phyloP scores from a whole-genome alignment of 768 basidiomycete genomes.

The Myochromella boudieri region DNA sequence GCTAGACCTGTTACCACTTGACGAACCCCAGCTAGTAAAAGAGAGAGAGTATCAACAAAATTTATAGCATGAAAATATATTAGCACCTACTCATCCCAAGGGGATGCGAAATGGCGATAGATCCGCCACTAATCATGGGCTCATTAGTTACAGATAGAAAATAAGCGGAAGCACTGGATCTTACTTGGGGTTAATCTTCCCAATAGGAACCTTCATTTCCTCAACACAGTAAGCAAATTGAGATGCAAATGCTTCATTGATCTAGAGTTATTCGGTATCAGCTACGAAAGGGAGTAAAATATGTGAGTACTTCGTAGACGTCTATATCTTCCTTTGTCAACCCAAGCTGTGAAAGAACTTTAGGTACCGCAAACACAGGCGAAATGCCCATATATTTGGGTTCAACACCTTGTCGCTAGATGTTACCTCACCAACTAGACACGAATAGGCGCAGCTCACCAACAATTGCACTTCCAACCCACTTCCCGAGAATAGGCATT shows the following conservation, averaged over 20 bases:
- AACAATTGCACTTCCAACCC: slow-evolving; percentile 21
- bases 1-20: slow-evolving; percentile 89
- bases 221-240: slow-evolving; percentile 94
- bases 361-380: slow-evolving; percentile 72
- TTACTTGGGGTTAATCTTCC: slow-evolving; percentile 86
- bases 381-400: slow-evolving; percentile 79
- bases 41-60: slow-evolving; percentile 8
- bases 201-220: slow-evolving; percentile 69
- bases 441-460: slow-evolving; percentile 19
- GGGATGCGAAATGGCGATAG: slow-evolving; percentile 82
- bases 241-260: slow-evolving; percentile 90
- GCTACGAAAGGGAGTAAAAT: not conserved
- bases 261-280: slow-evolving; percentile 37
- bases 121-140: slow-evolving; percentile 64
- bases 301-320: slow-evolving; percentile 62
- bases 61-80: not conserved
- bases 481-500: slow-evolving; percentile 65
- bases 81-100: slow-evolving; percentile 78
- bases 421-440: not conserved
- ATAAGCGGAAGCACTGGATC: slow-evolving; percentile 4
- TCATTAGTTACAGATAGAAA: slow-evolving; percentile 2
- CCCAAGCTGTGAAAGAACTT: slow-evolving; percentile 59
- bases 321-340: slow-evolving; percentile 73
- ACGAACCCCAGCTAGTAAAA: slow-evolving; percentile 67
- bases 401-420: slow-evolving; percentile 56